Evolutionary conservation across 805 yeast genomes (phyloP), one percentile per base, ranked within the genome.

Genomic region (Pichia sporocuriosa): DNA sequence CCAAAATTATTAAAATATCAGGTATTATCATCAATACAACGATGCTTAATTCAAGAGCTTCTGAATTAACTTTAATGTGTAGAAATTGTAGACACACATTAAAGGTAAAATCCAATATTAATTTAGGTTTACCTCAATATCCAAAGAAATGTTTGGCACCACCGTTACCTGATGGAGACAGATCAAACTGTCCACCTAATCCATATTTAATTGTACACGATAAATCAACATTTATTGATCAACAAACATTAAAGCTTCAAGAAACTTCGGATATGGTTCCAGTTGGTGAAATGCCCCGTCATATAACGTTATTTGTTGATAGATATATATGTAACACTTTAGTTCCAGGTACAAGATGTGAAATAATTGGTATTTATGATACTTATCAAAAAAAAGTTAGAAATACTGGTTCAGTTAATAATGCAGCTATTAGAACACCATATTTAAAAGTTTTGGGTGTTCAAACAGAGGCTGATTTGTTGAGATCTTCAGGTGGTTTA

Each of bases 211-310:
- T 93, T 46, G 88, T 86, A 24, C 98, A 93, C 63, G 97, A 93
- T 59, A 84, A 86, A 57, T 87, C 96, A 2, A 69, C 76, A n/a
- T 93, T 89, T 61, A 81, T 93, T 40, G 97, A 93, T 64, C 97
- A 94, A 60, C 99, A 93, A 64, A 79, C 83, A 24, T 72, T 93
- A 55, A 93, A 93, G 61, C 70, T 93, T 43, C 99, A 93, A 62
- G 98, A 93, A 61, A 73, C 93, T n/a, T 97, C 97, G 11, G 99
- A 93, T 61, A 85, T 85, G 81, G 97, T 93, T 2, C 99, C 98
- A 1, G 95, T 93, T 23, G 98, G 99, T 51, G 99, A 93, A 66
- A 82, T 93, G 87, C 99, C 99, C 8, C 77, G 99, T 52, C 95
- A 93, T 56, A 81, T 93, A 31, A 58, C 86, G 44, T 70, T 93